These are phyloP conservation scores for Pseudocercospora musae DNA, from an alignment of 2,329 filamentous ascomycete genomes.

Conservation along the genomic window DNA sequence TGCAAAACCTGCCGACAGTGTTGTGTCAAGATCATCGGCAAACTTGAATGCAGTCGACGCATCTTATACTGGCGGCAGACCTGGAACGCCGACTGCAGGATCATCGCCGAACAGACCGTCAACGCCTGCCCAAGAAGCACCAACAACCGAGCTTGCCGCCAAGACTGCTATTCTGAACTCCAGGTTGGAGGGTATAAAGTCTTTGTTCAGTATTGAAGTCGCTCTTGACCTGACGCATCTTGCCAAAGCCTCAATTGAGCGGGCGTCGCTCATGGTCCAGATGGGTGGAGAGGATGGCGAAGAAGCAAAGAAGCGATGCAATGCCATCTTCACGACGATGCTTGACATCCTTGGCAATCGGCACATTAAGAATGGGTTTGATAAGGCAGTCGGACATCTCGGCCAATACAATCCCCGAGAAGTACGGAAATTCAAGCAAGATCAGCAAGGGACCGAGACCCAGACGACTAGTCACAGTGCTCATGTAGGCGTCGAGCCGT, in stretches of 20 bases:
- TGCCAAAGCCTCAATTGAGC: slow-evolving; percentile 82
- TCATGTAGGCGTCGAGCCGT: slow-evolving; percentile 68
- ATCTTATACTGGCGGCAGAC: slow-evolving; percentile 20
- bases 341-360: slow-evolving; percentile 79
- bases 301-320: slow-evolving; percentile 83
- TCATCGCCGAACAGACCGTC: slow-evolving; percentile 28
- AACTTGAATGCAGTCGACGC: slow-evolving; percentile 30
- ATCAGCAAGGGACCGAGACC: slow-evolving; percentile 15
- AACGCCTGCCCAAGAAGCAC: slow-evolving; percentile 57
- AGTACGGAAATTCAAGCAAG: slow-evolving; percentile 56
- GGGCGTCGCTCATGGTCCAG: slow-evolving; percentile 76
- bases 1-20: slow-evolving; percentile 34
- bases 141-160: slow-evolving; percentile 86
- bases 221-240: slow-evolving; percentile 84
- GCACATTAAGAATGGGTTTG: slow-evolving; percentile 90
- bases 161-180: slow-evolving; percentile 98
- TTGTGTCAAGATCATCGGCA: slow-evolving; percentile 17
- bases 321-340: slow-evolving; percentile 80
- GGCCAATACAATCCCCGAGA: slow-evolving; percentile 88
- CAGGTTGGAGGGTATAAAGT: slow-evolving; percentile 88
- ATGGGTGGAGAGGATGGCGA: slow-evolving; percentile 73
- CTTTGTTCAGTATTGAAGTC: slow-evolving; percentile 93
- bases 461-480: slow-evolving; percentile 1
- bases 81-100: slow-evolving; percentile 31
- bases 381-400: slow-evolving; percentile 86